A percentile compares a stretch with the other conserved stretches of the same genome.
Conservation (phyloP, 108 stramenopile genomes). For the Hondaea fermentalgiana region DNA sequence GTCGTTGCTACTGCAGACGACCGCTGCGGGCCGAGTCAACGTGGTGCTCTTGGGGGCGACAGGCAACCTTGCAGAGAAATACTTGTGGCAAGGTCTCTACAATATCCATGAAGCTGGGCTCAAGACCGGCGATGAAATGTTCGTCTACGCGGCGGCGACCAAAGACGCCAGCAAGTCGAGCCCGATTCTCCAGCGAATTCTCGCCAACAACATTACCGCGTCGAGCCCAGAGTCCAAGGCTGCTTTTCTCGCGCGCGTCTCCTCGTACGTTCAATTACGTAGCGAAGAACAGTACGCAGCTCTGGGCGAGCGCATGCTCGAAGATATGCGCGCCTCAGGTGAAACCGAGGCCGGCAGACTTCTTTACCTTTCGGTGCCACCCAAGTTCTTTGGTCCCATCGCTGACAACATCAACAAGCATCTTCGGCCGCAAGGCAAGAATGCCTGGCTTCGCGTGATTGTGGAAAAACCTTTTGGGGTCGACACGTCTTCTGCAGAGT, state of each 20-base stretch:
- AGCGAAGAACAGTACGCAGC: not conserved
- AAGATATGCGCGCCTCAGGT: not conserved
- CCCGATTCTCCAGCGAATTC: not conserved
- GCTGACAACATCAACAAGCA: constrained; percentile 19
- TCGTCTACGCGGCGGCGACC: not conserved
- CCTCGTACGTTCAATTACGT: not conserved
- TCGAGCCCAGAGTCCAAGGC: not conserved
- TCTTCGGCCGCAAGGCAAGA: not conserved
- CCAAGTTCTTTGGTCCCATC: constrained; percentile 15
- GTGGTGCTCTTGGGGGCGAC: not conserved
- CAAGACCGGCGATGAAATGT: not conserved
- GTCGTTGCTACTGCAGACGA: not conserved
- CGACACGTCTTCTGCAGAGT: not conserved
- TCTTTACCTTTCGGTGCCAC: not conserved
- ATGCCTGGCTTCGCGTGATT: not conserved
- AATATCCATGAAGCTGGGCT: not conserved
- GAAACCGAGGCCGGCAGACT: not conserved
- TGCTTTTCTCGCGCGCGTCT: not conserved
- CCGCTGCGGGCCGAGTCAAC: not conserved
- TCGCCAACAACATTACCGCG: not conserved
- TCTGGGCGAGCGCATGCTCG: not conserved
- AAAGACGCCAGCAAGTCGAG: not conserved
- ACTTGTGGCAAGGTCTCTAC: not conserved
- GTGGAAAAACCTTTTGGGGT: constrained; percentile 6
- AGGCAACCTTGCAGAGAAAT: constrained; percentile 1